Conservation (phyloP, 2,329 filamentous ascomycete species). For the Fusarium caatingaense region DNA sequence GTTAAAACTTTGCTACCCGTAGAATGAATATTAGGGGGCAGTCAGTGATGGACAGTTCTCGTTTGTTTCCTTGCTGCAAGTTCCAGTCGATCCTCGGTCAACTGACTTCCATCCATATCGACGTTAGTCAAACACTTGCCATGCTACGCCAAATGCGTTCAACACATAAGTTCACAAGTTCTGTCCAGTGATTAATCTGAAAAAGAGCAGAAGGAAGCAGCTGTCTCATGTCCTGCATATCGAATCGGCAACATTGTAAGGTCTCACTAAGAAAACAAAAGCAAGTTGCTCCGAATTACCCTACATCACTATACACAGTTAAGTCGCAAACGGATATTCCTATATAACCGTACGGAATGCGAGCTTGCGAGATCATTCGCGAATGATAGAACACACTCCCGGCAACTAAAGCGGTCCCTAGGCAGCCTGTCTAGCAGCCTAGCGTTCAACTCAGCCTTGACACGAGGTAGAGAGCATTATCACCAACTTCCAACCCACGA, state of each 20-base stretch:
- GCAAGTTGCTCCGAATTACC: neutral
- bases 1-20: neutral
- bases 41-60: neutral
- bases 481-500: neutral
- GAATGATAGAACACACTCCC: neutral
- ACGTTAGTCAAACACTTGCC: neutral
- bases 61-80: neutral
- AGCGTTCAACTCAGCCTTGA: neutral
- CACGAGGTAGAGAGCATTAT: neutral
- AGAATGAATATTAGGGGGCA: neutral
- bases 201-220: neutral
- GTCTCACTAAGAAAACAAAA: neutral
- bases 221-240: neutral
- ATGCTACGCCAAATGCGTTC: neutral
- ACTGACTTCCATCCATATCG: neutral
- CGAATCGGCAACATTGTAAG: neutral
- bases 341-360: neutral
- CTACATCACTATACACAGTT: neutral
- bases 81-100: neutral
- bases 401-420: neutral
- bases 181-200: neutral
- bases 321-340: neutral
- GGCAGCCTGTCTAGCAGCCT: neutral
- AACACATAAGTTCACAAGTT: neutral
- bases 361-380: neutral